These are phyloP conservation scores for Aspergillus neotritici DNA, from an alignment of 2,329 filamentous ascomycete genomes.

Conservation along the genomic window DNA sequence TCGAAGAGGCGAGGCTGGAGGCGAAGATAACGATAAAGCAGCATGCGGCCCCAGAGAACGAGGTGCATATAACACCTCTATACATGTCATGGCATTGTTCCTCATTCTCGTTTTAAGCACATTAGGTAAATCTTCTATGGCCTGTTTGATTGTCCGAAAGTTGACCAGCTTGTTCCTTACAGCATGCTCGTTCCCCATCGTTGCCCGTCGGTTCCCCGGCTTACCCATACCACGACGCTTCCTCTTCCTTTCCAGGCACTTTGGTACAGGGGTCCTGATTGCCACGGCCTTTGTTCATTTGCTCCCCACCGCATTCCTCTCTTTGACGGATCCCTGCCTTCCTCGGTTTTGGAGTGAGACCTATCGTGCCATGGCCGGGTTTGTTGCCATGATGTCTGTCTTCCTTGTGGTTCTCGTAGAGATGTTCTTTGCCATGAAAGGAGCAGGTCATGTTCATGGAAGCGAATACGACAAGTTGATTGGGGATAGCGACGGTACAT, in stretches of 20 bases:
- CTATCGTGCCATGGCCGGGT: slow-evolving; percentile 74
- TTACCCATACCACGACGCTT: slow-evolving; percentile 55
- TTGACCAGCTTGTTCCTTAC: slow-evolving; percentile 8
- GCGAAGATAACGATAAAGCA: slow-evolving; percentile 18
- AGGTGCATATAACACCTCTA: slow-evolving; percentile 56
- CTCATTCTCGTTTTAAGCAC: slow-evolving; percentile 55
- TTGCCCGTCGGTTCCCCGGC: slow-evolving; percentile 55
- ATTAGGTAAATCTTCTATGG: slow-evolving; percentile 27
- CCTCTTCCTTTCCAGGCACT: slow-evolving; percentile 56
- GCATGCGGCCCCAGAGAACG: slow-evolving; percentile 32
- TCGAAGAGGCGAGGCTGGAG: slow-evolving; percentile 19
- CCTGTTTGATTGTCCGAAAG: background rate
- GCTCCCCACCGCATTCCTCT: slow-evolving; percentile 58
- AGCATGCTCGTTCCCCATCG: slow-evolving; percentile 59
- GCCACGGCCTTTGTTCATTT: slow-evolving; percentile 56
- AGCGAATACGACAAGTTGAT: slow-evolving; percentile 48
- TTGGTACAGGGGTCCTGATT: slow-evolving; percentile 53
- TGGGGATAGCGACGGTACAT: slow-evolving; percentile 20
- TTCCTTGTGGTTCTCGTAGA: slow-evolving; percentile 78
- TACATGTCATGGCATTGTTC: slow-evolving; percentile 63
- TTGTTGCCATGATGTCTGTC: slow-evolving; percentile 77
- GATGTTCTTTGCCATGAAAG: slow-evolving; percentile 75
- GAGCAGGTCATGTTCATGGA: slow-evolving; percentile 54
- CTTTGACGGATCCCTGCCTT: slow-evolving; percentile 59
- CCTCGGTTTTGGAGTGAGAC: slow-evolving; percentile 71